These are phyloP conservation scores for Metschnikowia cubensis DNA, from an alignment of 805 yeast genomes.

Conservation along the genomic window DNA sequence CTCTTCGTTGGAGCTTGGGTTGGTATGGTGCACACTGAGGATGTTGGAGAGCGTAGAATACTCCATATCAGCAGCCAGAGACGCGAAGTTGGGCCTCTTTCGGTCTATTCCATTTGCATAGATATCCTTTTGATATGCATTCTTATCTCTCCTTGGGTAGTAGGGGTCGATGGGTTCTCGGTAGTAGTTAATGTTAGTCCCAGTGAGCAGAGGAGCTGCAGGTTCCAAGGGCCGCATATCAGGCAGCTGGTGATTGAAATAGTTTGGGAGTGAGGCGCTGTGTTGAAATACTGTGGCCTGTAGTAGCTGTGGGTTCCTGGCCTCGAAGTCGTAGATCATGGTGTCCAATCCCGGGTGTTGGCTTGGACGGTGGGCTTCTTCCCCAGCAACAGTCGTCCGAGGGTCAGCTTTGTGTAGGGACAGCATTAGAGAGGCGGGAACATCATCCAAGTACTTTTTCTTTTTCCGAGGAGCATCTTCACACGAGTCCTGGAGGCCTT, in stretches of 20 bases:
- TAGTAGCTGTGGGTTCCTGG: conserved; percentile 4
- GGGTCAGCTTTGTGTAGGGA: background rate
- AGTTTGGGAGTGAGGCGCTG: conserved; percentile 14
- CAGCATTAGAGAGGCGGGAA: conserved; percentile 14
- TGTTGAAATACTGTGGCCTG: conserved; percentile 17
- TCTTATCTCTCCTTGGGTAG: background rate
- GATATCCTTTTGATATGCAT: background rate
- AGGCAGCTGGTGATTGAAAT: background rate
- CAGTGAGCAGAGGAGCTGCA: background rate
- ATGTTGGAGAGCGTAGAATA: conserved; percentile 66
- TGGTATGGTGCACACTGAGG: conserved; percentile 40
- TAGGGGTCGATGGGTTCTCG: background rate
- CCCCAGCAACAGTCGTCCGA: background rate
- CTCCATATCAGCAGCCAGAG: conserved; percentile 70
- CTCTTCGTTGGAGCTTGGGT: conserved; percentile 32
- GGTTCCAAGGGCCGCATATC: background rate
- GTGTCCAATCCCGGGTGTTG: background rate
- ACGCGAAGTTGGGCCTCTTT: conserved; percentile 48
- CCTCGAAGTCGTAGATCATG: conserved; percentile 3
- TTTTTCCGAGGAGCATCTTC: conserved; percentile 86
- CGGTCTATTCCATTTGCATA: background rate
- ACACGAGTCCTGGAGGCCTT: conserved; percentile 69
- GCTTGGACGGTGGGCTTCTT: background rate
- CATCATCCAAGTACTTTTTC: conserved; percentile 74
- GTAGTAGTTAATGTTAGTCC: background rate